Evolutionary conservation across 257 asterid genomes (phyloP).

Genomic region (Gentiana straminea): DNA sequence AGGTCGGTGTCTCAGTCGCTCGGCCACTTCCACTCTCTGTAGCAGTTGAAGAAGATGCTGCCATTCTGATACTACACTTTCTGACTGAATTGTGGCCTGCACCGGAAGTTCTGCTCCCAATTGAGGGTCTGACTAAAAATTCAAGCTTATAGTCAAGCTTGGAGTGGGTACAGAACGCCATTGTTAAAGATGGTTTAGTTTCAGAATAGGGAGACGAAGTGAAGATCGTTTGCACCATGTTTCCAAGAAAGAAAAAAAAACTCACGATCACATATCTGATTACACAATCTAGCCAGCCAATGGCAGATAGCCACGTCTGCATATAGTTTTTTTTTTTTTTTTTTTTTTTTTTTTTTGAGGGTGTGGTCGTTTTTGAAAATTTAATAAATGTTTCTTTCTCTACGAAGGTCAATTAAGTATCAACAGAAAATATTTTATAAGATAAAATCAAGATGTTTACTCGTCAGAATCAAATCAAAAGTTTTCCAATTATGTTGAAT

Average conservation of each 20-base stretch:
- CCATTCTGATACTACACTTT: conserved; percentile 14
- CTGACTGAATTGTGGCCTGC: conserved; percentile 11
- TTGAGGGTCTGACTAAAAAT: conserved; percentile 3
- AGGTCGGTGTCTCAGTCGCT: conserved; percentile 14
- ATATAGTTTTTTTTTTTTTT: too few species aligned
- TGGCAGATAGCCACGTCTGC: not conserved
- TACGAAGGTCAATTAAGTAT: too few species aligned
- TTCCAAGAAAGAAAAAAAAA: not conserved
- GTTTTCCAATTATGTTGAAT: too few species aligned
- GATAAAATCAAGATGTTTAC: too few species aligned
- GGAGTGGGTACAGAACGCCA: conserved; percentile 34
- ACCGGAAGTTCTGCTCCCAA: conserved; percentile 4
- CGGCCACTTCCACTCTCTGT: conserved; percentile 16
- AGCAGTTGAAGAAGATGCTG: conserved; percentile 18
- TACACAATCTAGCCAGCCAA: not conserved
- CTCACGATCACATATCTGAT: conserved; percentile 3
- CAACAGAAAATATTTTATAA: too few species aligned
- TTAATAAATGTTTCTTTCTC: too few species aligned
- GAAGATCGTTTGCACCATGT: not conserved
- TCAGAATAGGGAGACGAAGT: not conserved
- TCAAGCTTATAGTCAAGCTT: conserved; percentile 27
- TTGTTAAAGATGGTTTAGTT: not conserved
- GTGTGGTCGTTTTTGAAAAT: too few species aligned
- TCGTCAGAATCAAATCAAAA: too few species aligned
- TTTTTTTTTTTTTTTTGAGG: too few species aligned